phyloP scores from a whole-genome alignment of 1,284 basidiomycete species.

The Trichosporon asahii region DNA sequence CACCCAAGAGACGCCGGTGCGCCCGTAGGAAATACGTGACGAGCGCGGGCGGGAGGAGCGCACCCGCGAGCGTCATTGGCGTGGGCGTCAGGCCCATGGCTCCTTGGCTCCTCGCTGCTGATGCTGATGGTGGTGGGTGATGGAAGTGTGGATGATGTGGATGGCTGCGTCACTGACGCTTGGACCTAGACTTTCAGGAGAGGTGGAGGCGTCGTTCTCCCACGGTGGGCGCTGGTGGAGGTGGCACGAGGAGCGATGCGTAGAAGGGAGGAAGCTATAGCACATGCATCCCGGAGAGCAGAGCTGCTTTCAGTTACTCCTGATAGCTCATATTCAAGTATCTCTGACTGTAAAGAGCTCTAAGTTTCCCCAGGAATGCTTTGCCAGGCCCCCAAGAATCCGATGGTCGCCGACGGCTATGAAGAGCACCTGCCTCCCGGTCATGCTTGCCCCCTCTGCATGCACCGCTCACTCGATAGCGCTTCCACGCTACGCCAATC shows the following conservation, averaged over 20 bases:
- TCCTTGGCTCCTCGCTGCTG: background rate
- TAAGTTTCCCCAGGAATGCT: no score
- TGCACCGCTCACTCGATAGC: no score
- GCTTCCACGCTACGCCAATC: no score
- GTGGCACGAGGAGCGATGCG: background rate
- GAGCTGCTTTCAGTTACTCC: no score
- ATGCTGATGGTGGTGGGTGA: background rate
- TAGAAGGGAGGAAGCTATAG: no score
- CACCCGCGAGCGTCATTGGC: background rate
- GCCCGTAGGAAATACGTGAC: conserved; percentile 37
- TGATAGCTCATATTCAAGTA: no score
- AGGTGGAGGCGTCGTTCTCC: background rate
- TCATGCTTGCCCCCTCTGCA: no score
- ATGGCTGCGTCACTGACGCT: background rate
- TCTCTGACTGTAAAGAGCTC: no score
- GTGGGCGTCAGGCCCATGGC: background rate
- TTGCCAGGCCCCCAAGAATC: no score
- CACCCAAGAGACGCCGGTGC: conserved; percentile 9
- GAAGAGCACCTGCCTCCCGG: no score
- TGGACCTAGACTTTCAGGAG: background rate
- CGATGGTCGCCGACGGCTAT: no score
- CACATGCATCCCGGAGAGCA: no score
- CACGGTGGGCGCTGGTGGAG: background rate
- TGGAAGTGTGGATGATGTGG: background rate
- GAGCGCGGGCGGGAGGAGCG: conserved; percentile 38